Evolutionary conservation across 805 yeast species (phyloP).

Genomic region (Pichia kluyveri): DNA sequence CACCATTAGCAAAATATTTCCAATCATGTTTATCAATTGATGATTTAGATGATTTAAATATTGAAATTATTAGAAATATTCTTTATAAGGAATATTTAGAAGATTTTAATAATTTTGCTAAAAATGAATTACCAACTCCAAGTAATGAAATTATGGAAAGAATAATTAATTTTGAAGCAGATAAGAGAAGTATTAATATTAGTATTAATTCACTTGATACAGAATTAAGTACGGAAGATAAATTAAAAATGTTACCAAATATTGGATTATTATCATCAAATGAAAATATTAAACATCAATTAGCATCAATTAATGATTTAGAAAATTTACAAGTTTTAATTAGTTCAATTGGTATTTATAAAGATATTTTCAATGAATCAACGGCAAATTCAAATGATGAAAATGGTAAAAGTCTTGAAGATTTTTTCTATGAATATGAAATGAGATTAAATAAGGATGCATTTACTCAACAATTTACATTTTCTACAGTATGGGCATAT

Average conservation of each 20-base stretch:
- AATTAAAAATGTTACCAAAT: slow-evolving; percentile 63
- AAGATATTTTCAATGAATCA: slow-evolving; percentile 42
- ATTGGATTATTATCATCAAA: slow-evolving; percentile 61
- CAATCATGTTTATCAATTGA: slow-evolving; percentile 79
- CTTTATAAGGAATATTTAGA: slow-evolving; percentile 89
- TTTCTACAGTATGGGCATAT: slow-evolving; percentile 93
- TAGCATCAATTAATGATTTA: slow-evolving; percentile 73
- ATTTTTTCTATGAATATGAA: slow-evolving; percentile 86
- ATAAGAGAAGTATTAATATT: slow-evolving; percentile 87
- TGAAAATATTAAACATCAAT: slow-evolving; percentile 56
- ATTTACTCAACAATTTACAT: slow-evolving; percentile 92
- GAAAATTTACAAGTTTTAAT: slow-evolving; percentile 70
- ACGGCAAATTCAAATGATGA: slow-evolving; percentile 13
- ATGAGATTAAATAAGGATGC: slow-evolving; percentile 90
- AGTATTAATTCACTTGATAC: slow-evolving; percentile 82
- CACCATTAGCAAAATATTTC: slow-evolving; percentile 96
- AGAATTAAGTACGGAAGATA: slow-evolving; percentile 67
- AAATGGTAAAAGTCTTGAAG: slow-evolving; percentile 60
- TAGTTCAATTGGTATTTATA: slow-evolving; percentile 57
- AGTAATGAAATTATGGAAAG: slow-evolving; percentile 73
- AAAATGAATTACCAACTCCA: slow-evolving; percentile 56
- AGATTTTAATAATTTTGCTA: slow-evolving; percentile 66
- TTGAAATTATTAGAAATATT: slow-evolving; percentile 87
- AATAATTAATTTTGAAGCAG: slow-evolving; percentile 85
- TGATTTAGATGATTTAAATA: slow-evolving; percentile 90